Conservation (phyloP, 768 basidiomycete species). For the Naganishia kalamii region DNA sequence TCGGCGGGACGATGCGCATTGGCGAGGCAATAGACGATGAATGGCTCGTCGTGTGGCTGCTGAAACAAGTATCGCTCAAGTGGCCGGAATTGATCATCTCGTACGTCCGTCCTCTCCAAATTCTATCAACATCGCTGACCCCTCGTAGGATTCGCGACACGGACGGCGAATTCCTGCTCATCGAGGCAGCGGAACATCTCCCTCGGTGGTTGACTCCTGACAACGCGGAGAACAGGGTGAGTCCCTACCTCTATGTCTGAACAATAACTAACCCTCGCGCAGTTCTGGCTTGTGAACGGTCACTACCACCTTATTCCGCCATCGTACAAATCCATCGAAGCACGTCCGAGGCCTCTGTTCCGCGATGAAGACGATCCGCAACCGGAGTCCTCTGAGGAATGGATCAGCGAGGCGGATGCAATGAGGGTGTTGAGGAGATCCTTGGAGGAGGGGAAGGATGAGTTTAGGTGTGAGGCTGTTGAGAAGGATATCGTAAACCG, state of each 20-base stretch:
- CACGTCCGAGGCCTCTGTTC: conserved; percentile 47
- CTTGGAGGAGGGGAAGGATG: not conserved
- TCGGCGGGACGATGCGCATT: conserved; percentile 81
- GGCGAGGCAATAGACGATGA: conserved; percentile 98
- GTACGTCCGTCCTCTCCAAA: conserved; percentile 49
- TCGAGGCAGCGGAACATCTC: conserved; percentile 85
- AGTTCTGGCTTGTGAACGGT: conserved; percentile 73
- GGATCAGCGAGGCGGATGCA: conserved; percentile 60
- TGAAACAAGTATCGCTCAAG: conserved; percentile 65
- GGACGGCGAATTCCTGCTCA: conserved; percentile 91
- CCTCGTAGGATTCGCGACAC: conserved; percentile 65
- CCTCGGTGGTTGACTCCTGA: conserved; percentile 86
- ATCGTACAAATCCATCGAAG: conserved; percentile 60
- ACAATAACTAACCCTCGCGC: not conserved
- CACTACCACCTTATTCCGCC: conserved; percentile 82
- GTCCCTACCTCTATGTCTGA: too few relatives aligned
- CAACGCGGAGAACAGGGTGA: conserved; percentile 86
- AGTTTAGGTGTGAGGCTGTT: conserved; percentile 52
- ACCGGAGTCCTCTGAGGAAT: conserved; percentile 46
- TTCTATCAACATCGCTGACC: not conserved
- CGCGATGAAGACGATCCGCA: not conserved
- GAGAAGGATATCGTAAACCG: conserved; percentile 65
- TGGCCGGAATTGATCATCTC: conserved; percentile 71
- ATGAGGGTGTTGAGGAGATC: conserved; percentile 45
- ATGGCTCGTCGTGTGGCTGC: conserved; percentile 88